Conservation (phyloP, 768 basidiomycete genomes). For the Suillus sp. region DNA sequence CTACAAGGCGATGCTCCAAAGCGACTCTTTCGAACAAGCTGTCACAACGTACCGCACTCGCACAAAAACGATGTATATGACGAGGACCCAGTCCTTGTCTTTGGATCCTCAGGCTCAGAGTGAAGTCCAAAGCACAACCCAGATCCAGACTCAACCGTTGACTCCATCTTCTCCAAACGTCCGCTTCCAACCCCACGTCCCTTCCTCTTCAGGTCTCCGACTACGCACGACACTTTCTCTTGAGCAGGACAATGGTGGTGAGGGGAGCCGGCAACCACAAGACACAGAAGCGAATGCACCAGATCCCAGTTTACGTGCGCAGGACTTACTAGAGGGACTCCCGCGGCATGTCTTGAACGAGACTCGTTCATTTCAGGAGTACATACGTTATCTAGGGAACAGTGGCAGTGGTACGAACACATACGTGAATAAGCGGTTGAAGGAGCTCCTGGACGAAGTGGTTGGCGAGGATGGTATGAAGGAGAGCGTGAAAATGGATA, state of each 20-base stretch:
- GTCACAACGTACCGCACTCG: slow-evolving; percentile 47
- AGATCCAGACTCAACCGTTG: slow-evolving; percentile 9
- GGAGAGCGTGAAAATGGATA: slow-evolving; percentile 39
- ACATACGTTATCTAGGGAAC: slow-evolving; percentile 39
- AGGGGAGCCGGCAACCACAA: slow-evolving; percentile 2
- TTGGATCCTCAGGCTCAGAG: background rate
- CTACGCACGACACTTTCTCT: background rate
- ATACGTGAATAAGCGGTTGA: slow-evolving; percentile 26
- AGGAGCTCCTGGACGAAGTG: slow-evolving; percentile 44
- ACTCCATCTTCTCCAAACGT: slow-evolving; percentile 9
- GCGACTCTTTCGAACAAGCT: slow-evolving; percentile 45
- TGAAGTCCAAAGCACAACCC: slow-evolving; percentile 10
- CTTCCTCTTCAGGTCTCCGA: background rate
- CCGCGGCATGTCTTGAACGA: slow-evolving; percentile 41
- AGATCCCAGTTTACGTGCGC: slow-evolving; percentile 19
- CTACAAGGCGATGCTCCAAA: slow-evolving; percentile 60
- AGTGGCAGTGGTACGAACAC: slow-evolving; percentile 14
- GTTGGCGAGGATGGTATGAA: slow-evolving; percentile 34
- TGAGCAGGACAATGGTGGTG: background rate
- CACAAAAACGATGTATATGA: slow-evolving; percentile 19
- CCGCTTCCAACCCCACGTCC: slow-evolving; percentile 8
- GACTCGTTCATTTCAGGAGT: slow-evolving; percentile 41
- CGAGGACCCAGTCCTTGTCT: slow-evolving; percentile 13
- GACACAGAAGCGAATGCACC: background rate
- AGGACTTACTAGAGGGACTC: slow-evolving; percentile 39